A percentile compares a stretch with the other conserved stretches of the same genome.
phyloP scores from a whole-genome alignment of 331 rosid species.

The Phaseolus coccineus region DNA sequence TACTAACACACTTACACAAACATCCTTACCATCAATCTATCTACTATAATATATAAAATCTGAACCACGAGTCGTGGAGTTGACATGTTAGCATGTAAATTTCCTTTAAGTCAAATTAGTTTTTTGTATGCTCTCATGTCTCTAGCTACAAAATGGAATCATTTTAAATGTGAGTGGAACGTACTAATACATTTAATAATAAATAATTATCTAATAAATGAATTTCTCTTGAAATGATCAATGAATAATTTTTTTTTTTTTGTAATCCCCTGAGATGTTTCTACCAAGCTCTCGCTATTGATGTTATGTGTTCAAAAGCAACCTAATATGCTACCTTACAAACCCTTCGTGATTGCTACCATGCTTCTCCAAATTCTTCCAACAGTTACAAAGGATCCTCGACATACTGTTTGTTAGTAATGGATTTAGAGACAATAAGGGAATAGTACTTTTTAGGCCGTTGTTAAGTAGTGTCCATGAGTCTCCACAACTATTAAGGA shows the following conservation, averaged over 20 bases:
- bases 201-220: background rate
- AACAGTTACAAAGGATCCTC: background rate
- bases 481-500: background rate
- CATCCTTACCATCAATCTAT: slow-evolving; percentile 12
- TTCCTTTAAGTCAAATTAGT: background rate
- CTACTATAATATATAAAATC: background rate
- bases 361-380: background rate
- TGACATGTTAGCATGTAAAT: background rate
- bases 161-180: background rate
- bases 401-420: background rate
- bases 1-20: slow-evolving; percentile 39
- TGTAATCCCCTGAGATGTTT: background rate
- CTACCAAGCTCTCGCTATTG: background rate
- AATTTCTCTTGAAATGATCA: background rate
- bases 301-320: background rate
- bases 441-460: background rate
- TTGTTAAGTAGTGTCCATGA: background rate
- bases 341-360: background rate
- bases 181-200: background rate
- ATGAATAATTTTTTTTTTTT: background rate
- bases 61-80: background rate
- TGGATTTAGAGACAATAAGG: background rate
- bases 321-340: background rate
- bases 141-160: background rate
- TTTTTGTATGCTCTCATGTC: background rate